Evolutionary conservation across 1,284 basidiomycete genomes (phyloP).

Genomic region (Porodaedalea pini): DNA sequence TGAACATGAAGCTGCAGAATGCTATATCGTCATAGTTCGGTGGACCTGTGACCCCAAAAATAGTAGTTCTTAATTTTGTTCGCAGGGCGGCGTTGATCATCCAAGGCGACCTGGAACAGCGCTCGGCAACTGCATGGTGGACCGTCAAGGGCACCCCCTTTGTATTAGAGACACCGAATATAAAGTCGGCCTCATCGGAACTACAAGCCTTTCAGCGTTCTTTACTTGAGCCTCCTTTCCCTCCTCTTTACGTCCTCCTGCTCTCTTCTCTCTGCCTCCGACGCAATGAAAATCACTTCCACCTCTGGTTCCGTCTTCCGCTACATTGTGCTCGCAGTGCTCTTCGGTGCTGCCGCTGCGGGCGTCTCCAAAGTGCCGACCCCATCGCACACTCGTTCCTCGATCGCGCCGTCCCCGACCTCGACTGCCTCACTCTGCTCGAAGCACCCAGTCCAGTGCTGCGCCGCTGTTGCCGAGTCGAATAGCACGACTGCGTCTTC

Average conservation of each 20-base stretch:
- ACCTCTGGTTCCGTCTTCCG: not conserved
- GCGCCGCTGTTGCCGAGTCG: not conserved
- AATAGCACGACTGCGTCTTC: constrained; percentile 5
- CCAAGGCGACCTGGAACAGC: not conserved
- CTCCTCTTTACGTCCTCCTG: not conserved
- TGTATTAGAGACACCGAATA: not conserved
- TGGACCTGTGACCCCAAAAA: no score
- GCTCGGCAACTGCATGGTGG: not conserved
- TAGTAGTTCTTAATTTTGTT: no score
- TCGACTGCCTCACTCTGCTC: constrained; percentile 9
- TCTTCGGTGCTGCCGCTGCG: not conserved
- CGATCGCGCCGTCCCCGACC: not conserved
- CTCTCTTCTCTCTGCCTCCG: not conserved
- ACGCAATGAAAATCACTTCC: not conserved
- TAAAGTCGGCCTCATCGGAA: not conserved
- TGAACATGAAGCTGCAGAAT: not conserved
- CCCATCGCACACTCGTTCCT: not conserved
- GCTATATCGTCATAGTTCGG: not conserved
- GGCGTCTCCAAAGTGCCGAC: not conserved
- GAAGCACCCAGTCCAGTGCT: constrained; percentile 13
- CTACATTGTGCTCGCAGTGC: not conserved
- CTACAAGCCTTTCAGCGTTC: not conserved
- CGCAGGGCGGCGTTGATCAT: no score
- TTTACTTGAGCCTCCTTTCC: not conserved
- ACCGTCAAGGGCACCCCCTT: not conserved